Conservation (phyloP, 2,329 filamentous ascomycete genomes). For the Stachybotrys chartarum region DNA sequence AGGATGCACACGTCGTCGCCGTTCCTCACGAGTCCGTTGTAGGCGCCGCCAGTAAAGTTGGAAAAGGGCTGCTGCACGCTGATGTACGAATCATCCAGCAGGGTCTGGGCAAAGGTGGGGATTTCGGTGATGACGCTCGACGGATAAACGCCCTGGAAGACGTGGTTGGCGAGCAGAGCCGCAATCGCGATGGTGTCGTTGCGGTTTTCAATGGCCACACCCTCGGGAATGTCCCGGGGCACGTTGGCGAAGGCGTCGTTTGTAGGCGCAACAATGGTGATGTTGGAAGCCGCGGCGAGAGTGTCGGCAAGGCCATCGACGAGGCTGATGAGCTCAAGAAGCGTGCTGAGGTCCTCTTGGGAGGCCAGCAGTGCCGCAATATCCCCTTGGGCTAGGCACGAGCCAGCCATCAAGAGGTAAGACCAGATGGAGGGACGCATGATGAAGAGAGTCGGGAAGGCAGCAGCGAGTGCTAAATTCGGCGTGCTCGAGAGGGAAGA, state of each 20-base stretch:
- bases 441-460: not conserved
- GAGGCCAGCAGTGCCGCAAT: constrained; percentile 9
- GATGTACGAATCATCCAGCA: constrained; percentile 20
- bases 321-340: constrained; percentile 10
- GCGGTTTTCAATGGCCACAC: constrained; percentile 18
- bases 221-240: constrained; percentile 22
- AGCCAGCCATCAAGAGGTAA: constrained; percentile 7
- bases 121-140: constrained; percentile 17
- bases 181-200: constrained; percentile 22
- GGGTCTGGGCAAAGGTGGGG: constrained; percentile 20
- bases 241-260: constrained; percentile 25
- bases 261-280: constrained; percentile 26
- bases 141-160: constrained; percentile 21
- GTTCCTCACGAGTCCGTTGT: constrained; percentile 25
- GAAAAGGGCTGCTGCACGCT: constrained; percentile 24
- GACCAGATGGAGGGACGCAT: constrained; percentile 8
- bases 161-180: constrained; percentile 23
- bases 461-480: not conserved
- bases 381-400: constrained; percentile 9
- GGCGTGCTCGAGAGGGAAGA: too few species aligned
- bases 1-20: constrained; percentile 21
- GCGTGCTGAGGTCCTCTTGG: constrained; percentile 9
- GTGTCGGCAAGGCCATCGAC: constrained; percentile 18
- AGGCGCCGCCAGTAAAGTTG: constrained; percentile 28
- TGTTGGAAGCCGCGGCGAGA: constrained; percentile 21